Evolutionary conservation across 1,139 yeast genomes (phyloP).

Genomic region (Zygoascus hellenicus): DNA sequence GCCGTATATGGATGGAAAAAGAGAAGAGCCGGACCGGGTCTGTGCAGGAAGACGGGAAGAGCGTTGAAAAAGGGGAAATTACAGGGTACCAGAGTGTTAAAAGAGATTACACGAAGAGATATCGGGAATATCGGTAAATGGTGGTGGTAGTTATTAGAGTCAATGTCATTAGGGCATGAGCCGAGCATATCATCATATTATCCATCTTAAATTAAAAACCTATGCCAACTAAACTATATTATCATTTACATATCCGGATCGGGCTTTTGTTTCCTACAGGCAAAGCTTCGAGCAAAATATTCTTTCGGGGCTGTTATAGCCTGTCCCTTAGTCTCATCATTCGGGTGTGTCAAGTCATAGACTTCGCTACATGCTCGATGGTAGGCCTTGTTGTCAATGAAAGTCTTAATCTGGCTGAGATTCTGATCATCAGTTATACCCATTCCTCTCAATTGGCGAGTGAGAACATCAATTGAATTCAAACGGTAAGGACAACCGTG

Average conservation of each 20-base stretch:
- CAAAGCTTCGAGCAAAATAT: conserved; percentile 59
- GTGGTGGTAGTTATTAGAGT: too few relatives aligned
- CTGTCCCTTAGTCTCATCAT: conserved; percentile 33
- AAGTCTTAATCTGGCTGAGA: conserved; percentile 44
- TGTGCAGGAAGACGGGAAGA: too few relatives aligned
- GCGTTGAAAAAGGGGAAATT: too few relatives aligned
- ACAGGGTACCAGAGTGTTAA: too few relatives aligned
- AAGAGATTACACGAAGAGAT: too few relatives aligned
- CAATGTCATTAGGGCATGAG: too few relatives aligned
- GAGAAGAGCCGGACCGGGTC: background rate
- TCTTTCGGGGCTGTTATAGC: conserved; percentile 80
- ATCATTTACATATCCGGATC: too few relatives aligned
- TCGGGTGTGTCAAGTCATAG: conserved; percentile 69
- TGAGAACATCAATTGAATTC: conserved; percentile 55
- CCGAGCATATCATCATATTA: too few relatives aligned
- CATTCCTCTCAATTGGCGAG: conserved; percentile 52
- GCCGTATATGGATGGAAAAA: background rate
- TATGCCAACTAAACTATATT: too few relatives aligned
- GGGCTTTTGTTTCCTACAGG: background rate
- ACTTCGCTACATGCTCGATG: conserved; percentile 89
- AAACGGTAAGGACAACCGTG: conserved; percentile 96
- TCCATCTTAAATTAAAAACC: too few relatives aligned
- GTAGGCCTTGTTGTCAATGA: conserved; percentile 63
- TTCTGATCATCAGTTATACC: conserved; percentile 64
- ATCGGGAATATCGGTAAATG: too few relatives aligned